Percentiles rank a stretch among this genome's conserved stretches.
Evolutionary conservation across 148 eudicot genomes (phyloP).

Genomic region (Fallopia convolvulus): DNA sequence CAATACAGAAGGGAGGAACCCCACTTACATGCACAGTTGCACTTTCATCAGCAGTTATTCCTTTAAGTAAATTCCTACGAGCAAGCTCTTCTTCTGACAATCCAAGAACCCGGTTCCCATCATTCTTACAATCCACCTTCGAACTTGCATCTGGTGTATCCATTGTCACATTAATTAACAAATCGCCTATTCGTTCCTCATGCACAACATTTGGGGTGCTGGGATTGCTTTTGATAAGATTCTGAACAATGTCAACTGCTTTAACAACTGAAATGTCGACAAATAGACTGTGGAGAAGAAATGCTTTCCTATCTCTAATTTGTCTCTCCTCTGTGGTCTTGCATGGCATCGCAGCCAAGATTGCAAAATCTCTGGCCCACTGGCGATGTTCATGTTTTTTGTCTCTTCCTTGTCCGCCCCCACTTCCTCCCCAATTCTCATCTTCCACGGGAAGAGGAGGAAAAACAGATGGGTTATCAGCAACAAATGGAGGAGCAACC

Average conservation of each 20-base stretch:
- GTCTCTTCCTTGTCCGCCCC: slow-evolving; percentile 85
- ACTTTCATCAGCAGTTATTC: slow-evolving; percentile 90
- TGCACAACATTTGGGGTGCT: slow-evolving; percentile 20
- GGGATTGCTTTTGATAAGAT: slow-evolving; percentile 27
- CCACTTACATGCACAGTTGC: slow-evolving; percentile 78
- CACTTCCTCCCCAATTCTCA: slow-evolving; percentile 90
- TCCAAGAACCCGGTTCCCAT: slow-evolving; percentile 59
- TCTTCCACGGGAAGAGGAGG: slow-evolving; percentile 86
- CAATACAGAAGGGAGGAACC: neutral
- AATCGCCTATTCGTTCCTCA: slow-evolving; percentile 64
- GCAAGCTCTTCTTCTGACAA: slow-evolving; percentile 63
- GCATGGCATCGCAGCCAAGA: slow-evolving; percentile 89
- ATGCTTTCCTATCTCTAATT: slow-evolving; percentile 80
- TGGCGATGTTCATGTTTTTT: slow-evolving; percentile 46
- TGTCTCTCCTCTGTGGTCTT: slow-evolving; percentile 85
- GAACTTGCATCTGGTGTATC: slow-evolving; percentile 64
- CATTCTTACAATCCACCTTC: slow-evolving; percentile 65
- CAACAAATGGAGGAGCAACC: slow-evolving; percentile 76
- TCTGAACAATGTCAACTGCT: slow-evolving; percentile 52
- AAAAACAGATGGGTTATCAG: slow-evolving; percentile 57
- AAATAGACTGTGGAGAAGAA: slow-evolving; percentile 82
- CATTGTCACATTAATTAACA: slow-evolving; percentile 41
- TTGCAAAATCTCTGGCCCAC: slow-evolving; percentile 76
- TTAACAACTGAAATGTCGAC: slow-evolving; percentile 80
- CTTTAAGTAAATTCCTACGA: slow-evolving; percentile 77